Evolutionary conservation across 352 stramenopile species (phyloP).

Genomic region (Phytopythium boreale): DNA sequence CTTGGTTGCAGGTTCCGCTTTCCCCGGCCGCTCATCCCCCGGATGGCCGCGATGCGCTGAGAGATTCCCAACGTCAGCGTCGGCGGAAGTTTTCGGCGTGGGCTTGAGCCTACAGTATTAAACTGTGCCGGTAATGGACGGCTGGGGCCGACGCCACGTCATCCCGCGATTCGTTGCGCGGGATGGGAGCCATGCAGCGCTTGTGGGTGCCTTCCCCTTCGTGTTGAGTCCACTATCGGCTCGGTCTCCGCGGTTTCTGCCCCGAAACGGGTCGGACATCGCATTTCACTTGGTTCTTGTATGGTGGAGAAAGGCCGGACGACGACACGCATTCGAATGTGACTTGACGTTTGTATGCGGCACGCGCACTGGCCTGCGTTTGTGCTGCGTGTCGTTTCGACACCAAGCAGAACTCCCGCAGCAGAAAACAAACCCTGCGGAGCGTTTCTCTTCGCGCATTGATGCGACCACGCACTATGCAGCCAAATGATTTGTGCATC

Average conservation of each 20-base stretch:
- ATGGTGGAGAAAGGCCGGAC: neutral
- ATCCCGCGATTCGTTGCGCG: neutral
- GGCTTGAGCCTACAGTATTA: neutral
- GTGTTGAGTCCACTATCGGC: neutral
- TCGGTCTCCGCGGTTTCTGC: neutral
- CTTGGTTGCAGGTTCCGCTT: no score
- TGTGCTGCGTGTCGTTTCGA: constrained; percentile 2
- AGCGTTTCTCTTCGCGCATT: constrained; percentile 5
- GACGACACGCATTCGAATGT: neutral
- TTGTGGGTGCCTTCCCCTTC: neutral
- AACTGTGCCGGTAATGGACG: neutral
- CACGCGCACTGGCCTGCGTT: no score
- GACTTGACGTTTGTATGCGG: neutral
- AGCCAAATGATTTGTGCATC: neutral
- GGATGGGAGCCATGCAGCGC: neutral
- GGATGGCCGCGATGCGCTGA: neutral
- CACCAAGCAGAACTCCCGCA: constrained; percentile 7
- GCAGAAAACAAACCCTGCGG: neutral
- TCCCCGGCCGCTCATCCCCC: neutral
- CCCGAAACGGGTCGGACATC: neutral
- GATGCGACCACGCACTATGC: neutral
- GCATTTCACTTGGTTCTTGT: neutral
- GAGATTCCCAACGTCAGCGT: neutral
- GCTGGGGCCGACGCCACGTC: neutral
- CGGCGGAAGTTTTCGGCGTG: neutral